Percentiles rank a stretch among this genome's conserved stretches.
These are phyloP conservation scores for Carex parvula DNA, from an alignment of 176 grass and related monocot species.

Conservation along the genomic window DNA sequence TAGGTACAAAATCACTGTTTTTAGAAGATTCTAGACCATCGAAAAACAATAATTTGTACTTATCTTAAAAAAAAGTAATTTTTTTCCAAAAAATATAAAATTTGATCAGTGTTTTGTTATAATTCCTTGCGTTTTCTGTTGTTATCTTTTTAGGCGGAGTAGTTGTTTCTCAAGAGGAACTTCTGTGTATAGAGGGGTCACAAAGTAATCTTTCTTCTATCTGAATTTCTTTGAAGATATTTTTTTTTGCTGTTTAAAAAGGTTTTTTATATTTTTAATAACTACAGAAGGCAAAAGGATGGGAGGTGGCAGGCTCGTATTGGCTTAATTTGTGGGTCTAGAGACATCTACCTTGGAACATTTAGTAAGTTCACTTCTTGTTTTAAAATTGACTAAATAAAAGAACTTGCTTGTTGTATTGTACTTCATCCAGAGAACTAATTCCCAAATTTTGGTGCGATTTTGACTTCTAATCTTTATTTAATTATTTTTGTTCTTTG, in stretches of 20 bases:
- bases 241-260: slow-evolving; percentile 6
- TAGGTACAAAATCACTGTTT: too few species aligned
- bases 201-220: slow-evolving; percentile 53
- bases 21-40: too few species aligned
- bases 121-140: background rate
- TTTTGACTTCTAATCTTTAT: background rate
- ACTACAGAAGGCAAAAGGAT: slow-evolving; percentile 84
- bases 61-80: too few species aligned
- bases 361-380: slow-evolving; percentile 45
- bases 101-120: background rate
- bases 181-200: slow-evolving; percentile 93
- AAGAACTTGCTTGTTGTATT: background rate
- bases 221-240: background rate
- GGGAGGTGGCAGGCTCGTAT: slow-evolving; percentile 98
- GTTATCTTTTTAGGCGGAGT: slow-evolving; percentile 56
- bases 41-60: too few species aligned
- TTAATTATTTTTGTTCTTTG: slow-evolving; percentile 14
- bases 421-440: background rate
- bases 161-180: slow-evolving; percentile 99
- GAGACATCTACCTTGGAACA: slow-evolving; percentile 97
- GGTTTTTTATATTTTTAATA: background rate
- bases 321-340: slow-evolving; percentile 78
- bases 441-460: background rate
- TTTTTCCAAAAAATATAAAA: too few species aligned
- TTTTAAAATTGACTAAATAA: background rate